phyloP scores from a whole-genome alignment of 2,329 filamentous ascomycete genomes.

The Scedosporium apiospermum region DNA sequence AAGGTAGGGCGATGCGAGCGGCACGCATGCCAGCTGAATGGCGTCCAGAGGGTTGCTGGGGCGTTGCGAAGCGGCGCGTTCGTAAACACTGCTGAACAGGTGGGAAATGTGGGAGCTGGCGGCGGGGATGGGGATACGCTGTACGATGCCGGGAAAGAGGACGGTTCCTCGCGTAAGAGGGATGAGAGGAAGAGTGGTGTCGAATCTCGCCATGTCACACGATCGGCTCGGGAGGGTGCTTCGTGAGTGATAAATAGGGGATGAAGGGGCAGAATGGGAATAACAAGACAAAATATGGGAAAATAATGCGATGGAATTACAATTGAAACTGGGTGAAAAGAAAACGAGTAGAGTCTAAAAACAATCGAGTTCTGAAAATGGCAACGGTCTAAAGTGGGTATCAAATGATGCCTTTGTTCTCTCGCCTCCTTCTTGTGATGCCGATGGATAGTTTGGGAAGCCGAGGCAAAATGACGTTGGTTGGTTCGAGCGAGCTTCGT shows the following conservation, averaged over 20 bases:
- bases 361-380: not conserved
- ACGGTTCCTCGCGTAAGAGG: conserved; percentile 73
- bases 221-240: not conserved
- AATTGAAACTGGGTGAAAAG: not conserved
- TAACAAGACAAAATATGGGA: not conserved
- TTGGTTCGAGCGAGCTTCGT: not conserved
- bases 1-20: conserved; percentile 66
- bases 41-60: conserved; percentile 52
- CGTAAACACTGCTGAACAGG: conserved; percentile 77
- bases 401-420: not conserved
- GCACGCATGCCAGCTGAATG: conserved; percentile 80
- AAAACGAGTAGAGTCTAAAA: not conserved
- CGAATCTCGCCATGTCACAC: conserved; percentile 6
- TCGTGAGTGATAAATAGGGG: conserved; percentile 16
- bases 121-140: conserved; percentile 72
- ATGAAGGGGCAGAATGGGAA: not conserved
- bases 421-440: not conserved
- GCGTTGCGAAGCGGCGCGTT: conserved; percentile 59
- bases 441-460: conserved; percentile 1
- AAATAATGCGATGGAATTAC: not conserved
- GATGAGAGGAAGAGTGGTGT: conserved; percentile 60
- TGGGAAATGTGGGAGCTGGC: conserved; percentile 81
- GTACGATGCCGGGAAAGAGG: conserved; percentile 74
- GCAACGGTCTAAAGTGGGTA: not conserved
- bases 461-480: conserved; percentile 6